A percentile compares a stretch with the other conserved stretches of the same genome.
These are phyloP conservation scores for Sarocladium strictum DNA, from an alignment of 2,329 filamentous ascomycete species.

Conservation along the genomic window DNA sequence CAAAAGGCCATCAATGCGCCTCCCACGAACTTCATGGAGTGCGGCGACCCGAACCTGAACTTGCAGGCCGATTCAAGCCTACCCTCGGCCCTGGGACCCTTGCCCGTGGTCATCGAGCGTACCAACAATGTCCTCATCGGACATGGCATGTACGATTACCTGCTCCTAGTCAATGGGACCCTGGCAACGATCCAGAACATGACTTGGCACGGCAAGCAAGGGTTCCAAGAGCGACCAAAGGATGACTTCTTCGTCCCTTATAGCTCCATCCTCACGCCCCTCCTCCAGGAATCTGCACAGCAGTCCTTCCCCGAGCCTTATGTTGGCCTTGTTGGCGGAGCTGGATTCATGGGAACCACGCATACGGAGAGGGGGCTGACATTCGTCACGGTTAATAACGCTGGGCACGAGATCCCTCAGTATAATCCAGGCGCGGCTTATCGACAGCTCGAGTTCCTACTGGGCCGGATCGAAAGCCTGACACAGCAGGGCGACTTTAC, in stretches of 20 bases:
- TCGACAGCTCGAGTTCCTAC: constrained; percentile 65
- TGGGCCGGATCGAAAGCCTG: constrained; percentile 61
- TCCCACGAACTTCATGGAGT: background rate
- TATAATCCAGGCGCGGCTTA: constrained; percentile 64
- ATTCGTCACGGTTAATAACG: constrained; percentile 55
- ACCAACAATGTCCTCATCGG: constrained; percentile 67
- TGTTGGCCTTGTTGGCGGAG: constrained; percentile 35
- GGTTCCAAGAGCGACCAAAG: constrained; percentile 54
- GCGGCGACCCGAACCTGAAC: constrained; percentile 10
- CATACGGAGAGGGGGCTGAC: constrained; percentile 72
- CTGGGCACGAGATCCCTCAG: constrained; percentile 63
- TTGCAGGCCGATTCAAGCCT: constrained; percentile 39
- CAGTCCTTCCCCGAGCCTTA: background rate
- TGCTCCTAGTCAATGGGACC: constrained; percentile 62
- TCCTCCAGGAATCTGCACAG: constrained; percentile 20
- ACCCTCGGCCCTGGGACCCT: constrained; percentile 35
- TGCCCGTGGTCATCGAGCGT: constrained; percentile 65
- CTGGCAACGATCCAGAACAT: constrained; percentile 72
- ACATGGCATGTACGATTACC: constrained; percentile 66
- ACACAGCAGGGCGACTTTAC: constrained; percentile 12
- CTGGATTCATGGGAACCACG: constrained; percentile 61
- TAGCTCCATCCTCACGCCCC: constrained; percentile 11
- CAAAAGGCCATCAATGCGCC: constrained; percentile 63
- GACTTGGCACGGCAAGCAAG: constrained; percentile 66
- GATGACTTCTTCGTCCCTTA: constrained; percentile 59